phyloP scores from a whole-genome alignment of 108 stramenopile species.

The Pseudonitzschia multistriata region DNA sequence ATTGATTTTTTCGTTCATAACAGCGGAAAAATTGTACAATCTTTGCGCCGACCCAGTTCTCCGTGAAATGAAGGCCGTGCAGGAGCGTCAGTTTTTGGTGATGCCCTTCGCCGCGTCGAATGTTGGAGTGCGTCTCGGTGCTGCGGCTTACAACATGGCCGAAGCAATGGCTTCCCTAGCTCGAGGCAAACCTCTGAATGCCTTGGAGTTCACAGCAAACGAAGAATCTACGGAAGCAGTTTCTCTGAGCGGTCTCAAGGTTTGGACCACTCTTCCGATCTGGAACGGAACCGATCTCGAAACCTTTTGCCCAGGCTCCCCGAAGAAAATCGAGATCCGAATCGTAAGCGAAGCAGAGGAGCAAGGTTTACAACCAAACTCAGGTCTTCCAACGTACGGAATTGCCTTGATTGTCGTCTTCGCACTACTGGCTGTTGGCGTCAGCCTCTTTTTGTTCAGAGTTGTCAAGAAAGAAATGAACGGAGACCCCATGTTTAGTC shows the following conservation, averaged over 20 bases:
- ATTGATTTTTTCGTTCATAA: neutral
- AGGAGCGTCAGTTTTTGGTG: slow-evolving; percentile 16
- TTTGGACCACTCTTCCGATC: slow-evolving; percentile 14
- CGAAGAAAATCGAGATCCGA: slow-evolving; percentile 2
- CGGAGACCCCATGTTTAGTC: slow-evolving; percentile 5
- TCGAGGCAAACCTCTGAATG: slow-evolving; percentile 15
- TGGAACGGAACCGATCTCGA: slow-evolving; percentile 23
- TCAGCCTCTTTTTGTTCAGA: slow-evolving; percentile 1
- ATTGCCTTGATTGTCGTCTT: slow-evolving; percentile 4
- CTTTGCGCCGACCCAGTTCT: slow-evolving; percentile 15
- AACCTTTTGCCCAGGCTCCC: neutral
- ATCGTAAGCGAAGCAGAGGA: neutral
- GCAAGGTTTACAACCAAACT: neutral
- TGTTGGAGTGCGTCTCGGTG: slow-evolving; percentile 26
- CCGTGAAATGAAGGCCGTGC: slow-evolving; percentile 27
- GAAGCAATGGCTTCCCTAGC: slow-evolving; percentile 25
- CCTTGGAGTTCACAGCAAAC: slow-evolving; percentile 17
- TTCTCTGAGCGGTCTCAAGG: slow-evolving; percentile 15
- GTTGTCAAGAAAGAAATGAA: slow-evolving; percentile 7
- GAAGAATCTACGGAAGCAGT: slow-evolving; percentile 13
- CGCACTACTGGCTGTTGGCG: neutral
- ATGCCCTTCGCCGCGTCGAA: slow-evolving; percentile 28
- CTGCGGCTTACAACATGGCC: slow-evolving; percentile 28
- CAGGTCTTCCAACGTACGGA: neutral
- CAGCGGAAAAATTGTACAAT: slow-evolving; percentile 29